Conservation (phyloP, 1,139 yeast genomes). For the Suhomyces atakaporum region DNA sequence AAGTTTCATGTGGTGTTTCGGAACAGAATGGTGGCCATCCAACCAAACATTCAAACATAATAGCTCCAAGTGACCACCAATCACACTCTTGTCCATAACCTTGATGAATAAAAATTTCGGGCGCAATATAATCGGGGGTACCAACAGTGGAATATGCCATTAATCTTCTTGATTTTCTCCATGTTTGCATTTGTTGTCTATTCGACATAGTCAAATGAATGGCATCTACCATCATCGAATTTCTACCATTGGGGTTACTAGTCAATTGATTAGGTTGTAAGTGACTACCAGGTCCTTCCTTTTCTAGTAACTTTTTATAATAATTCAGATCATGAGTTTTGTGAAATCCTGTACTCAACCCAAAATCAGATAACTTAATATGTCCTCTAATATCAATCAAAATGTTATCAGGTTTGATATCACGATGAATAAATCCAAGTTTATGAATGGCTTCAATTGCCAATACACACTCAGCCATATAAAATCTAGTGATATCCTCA, state of each 20-base stretch:
- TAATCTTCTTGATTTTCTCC: constrained; percentile 93
- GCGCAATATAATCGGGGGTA: constrained; percentile 98
- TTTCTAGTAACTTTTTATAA: constrained; percentile 69
- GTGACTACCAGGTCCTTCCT: constrained; percentile 44
- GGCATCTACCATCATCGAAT: constrained; percentile 91
- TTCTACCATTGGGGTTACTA: constrained; percentile 41
- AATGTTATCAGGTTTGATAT: constrained; percentile 78
- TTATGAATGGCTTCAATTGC: constrained; percentile 84
- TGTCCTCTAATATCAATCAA: constrained; percentile 80
- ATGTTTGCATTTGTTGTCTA: constrained; percentile 96
- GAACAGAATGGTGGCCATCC: constrained; percentile 99
- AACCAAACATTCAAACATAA: constrained; percentile 96
- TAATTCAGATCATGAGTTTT: constrained; percentile 82
- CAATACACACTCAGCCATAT: constrained; percentile 84
- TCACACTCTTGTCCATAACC: constrained; percentile 99
- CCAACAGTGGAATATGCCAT: constrained; percentile 99
- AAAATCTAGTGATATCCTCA: constrained; percentile 79
- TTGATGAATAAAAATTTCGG: constrained; percentile 93
- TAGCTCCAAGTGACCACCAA: constrained; percentile 99
- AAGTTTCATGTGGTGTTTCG: constrained; percentile 98
- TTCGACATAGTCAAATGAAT: constrained; percentile 94
- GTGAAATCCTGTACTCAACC: constrained; percentile 83
- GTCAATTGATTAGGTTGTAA: constrained; percentile 28
- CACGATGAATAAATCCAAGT: constrained; percentile 78
- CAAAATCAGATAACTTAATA: constrained; percentile 76